phyloP scores from a whole-genome alignment of 306 rosid species.

The Malus fusca region DNA sequence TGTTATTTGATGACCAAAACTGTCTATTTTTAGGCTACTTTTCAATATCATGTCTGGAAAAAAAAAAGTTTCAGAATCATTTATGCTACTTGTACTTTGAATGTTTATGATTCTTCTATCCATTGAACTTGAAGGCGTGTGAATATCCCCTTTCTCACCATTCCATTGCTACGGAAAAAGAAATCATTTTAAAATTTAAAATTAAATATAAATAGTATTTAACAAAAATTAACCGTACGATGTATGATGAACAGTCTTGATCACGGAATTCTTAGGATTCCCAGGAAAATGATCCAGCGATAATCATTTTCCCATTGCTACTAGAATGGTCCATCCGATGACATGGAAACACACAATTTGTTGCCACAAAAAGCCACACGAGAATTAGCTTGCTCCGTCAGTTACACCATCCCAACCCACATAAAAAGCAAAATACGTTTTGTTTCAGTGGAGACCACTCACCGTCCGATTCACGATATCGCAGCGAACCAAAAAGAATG shows the following conservation, averaged over 20 bases:
- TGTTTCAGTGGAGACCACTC: background rate
- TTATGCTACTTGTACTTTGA: too few relatives aligned
- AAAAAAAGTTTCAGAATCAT: too few relatives aligned
- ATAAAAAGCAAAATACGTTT: background rate
- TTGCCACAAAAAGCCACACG: background rate
- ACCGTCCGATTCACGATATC: constrained; percentile 11
- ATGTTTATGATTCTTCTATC: too few relatives aligned
- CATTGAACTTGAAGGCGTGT: too few relatives aligned
- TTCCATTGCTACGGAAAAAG: background rate
- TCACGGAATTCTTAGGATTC: too few relatives aligned
- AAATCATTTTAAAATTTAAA: too few relatives aligned
- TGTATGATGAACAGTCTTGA: accelerated
- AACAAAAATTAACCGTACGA: accelerated
- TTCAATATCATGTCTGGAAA: too few relatives aligned
- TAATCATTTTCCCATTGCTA: too few relatives aligned
- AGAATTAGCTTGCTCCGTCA: background rate
- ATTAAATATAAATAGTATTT: too few relatives aligned
- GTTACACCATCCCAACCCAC: background rate
- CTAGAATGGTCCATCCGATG: background rate
- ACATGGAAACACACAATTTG: background rate
- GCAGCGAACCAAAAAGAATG: background rate
- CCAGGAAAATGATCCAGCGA: too few relatives aligned
- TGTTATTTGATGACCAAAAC: too few relatives aligned
- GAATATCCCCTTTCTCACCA: background rate
- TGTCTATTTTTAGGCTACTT: too few relatives aligned